phyloP scores from a whole-genome alignment of 768 basidiomycete genomes.

The Podaxis carcinomalis region DNA sequence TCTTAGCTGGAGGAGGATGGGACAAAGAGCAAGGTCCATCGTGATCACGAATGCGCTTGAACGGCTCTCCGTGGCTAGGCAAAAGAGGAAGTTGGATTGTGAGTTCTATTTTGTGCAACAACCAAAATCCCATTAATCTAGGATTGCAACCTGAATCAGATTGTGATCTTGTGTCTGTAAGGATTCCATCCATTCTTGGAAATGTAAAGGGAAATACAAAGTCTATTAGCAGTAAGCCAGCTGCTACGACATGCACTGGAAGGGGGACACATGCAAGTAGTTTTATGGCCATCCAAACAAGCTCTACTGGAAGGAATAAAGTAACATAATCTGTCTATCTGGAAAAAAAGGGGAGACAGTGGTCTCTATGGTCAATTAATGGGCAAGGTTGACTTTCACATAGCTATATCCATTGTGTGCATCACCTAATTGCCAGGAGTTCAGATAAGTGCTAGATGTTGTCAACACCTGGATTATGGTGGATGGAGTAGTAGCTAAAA shows the following conservation, averaged over 20 bases:
- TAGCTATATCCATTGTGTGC: not conserved
- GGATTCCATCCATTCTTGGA: not conserved
- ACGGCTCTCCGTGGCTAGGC: slow-evolving; percentile 9
- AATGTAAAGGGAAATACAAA: not conserved
- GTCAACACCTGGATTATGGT: slow-evolving; percentile 7
- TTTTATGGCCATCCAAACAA: too few species aligned
- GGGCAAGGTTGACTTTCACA: not conserved
- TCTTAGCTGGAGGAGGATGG: slow-evolving; percentile 2
- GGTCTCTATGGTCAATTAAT: not conserved
- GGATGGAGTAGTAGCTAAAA: not conserved
- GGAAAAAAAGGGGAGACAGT: not conserved
- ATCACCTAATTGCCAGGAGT: not conserved
- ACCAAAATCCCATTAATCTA: slow-evolving; percentile 1
- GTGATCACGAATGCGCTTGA: not conserved
- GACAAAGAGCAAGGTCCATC: slow-evolving; percentile 4
- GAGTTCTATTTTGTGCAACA: not conserved
- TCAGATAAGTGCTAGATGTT: not conserved
- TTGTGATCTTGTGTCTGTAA: not conserved
- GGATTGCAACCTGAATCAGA: not conserved
- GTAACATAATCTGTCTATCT: not conserved
- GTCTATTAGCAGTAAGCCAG: not conserved
- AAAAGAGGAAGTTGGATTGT: slow-evolving; percentile 1
- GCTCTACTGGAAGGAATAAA: too few species aligned
- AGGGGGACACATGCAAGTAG: too few species aligned
- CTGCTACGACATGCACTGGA: not conserved